These are phyloP conservation scores for Cordyceps javanica DNA, from an alignment of 2,329 filamentous ascomycete species.

Conservation along the genomic window DNA sequence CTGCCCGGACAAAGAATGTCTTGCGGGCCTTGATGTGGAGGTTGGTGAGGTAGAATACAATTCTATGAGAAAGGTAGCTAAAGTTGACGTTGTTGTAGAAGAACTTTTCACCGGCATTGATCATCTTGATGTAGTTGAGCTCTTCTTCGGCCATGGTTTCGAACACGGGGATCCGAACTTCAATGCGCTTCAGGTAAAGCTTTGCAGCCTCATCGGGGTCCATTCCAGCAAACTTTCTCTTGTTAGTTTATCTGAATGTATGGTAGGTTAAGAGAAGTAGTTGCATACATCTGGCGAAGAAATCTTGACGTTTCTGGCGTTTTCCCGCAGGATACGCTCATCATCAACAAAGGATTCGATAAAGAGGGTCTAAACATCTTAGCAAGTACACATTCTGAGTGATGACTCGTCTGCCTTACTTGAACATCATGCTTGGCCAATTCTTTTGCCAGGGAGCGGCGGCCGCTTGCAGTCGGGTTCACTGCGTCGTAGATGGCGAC, in stretches of 20 bases:
- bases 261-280: background rate
- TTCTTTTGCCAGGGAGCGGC: constrained; percentile 83
- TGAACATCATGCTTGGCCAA: constrained; percentile 97
- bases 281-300: constrained; percentile 79
- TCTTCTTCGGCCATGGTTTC: constrained; percentile 94
- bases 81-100: constrained; percentile 97
- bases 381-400: background rate
- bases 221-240: constrained; percentile 74
- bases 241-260: constrained; percentile 14
- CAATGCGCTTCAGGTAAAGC: constrained; percentile 84
- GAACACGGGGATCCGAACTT: constrained; percentile 88
- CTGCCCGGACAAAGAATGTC: constrained; percentile 87
- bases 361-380: constrained; percentile 71
- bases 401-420: constrained; percentile 35
- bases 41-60: constrained; percentile 97
- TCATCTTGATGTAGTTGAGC: constrained; percentile 98
- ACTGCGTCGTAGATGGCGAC: constrained; percentile 98
- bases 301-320: constrained; percentile 95
- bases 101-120: constrained; percentile 89
- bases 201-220: constrained; percentile 85
- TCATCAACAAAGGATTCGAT: constrained; percentile 95
- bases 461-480: constrained; percentile 78
- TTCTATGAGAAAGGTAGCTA: constrained; percentile 91
- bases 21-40: constrained; percentile 92
- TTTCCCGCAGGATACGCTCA: constrained; percentile 88